Evolutionary conservation across 257 asterid species (phyloP).

Genomic region (Apocynum venetum): DNA sequence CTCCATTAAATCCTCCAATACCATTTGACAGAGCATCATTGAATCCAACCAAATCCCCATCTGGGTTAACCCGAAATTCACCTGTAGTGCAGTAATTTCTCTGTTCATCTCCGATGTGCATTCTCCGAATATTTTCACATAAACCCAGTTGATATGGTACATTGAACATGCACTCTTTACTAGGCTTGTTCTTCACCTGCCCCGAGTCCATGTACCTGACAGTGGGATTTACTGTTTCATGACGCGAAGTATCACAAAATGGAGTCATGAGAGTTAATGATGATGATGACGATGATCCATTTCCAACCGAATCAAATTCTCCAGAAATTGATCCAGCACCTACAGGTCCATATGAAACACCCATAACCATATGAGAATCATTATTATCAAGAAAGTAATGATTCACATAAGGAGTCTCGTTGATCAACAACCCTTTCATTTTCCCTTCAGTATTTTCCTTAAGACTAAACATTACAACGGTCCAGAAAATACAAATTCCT

Average conservation of each 20-base stretch:
- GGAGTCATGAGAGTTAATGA: constrained; percentile 5
- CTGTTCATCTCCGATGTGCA: constrained; percentile 25
- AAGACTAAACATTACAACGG: constrained; percentile 17
- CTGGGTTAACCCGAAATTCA: constrained; percentile 12
- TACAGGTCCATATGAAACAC: constrained; percentile 3
- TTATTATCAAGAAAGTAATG: constrained; percentile 6
- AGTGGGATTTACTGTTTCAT: constrained; percentile 1
- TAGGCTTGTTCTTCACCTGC: constrained; percentile 4
- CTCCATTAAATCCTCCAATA: constrained; percentile 12
- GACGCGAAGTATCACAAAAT: constrained; percentile 15
- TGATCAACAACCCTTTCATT: constrained; percentile 21
- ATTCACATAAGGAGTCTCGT: constrained; percentile 12
- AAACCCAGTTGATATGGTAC: constrained; percentile 25
- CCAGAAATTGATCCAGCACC: constrained; percentile 22
- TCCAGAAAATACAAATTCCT: neutral
- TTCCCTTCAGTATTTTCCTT: constrained; percentile 20
- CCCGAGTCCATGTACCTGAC: constrained; percentile 13
- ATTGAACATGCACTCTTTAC: constrained; percentile 11
- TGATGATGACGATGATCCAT: constrained; percentile 16
- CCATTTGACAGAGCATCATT: constrained; percentile 16
- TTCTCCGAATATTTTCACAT: constrained; percentile 19
- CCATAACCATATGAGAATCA: constrained; percentile 14
- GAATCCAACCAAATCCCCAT: constrained; percentile 17
- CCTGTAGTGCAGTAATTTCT: constrained; percentile 10
- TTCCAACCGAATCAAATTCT: constrained; percentile 16